Base-by-base conservation (phyloP, 495 filamentous ascomycete genomes). In the Astrocystis sublimbata region DNA sequence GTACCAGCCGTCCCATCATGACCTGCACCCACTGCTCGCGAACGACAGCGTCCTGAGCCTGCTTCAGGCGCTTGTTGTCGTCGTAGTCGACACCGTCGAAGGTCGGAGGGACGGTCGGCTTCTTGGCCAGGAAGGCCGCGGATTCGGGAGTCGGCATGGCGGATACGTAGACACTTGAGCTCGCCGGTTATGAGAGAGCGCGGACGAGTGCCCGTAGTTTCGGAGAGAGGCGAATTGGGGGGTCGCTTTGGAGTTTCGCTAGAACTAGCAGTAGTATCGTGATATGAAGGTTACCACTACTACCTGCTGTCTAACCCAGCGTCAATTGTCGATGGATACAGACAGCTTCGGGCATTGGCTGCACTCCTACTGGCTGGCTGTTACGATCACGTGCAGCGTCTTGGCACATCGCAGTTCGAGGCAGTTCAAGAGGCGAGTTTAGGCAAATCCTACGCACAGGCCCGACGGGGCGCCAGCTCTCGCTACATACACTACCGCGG, bases 71-170 rank as follows among this genome's bases (percentile, higher is more conserved):
- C 71, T 83, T 83, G 67, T 88, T 96, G 83, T 98, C 93, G 61
- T 96, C 87, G 83, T 89, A 98, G 82, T 98, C 92, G 75, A 98
- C 94, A 70, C 93, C 93, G 52, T 97, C 91, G 80, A 97, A 98
- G 65, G 91, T 93, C 17, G 94, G 91, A 36, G 93, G 85, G 51
- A 98, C 94, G 49, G 83, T 90, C 66, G 94, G 94, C 81, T 98
- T 98, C 76, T 91, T 91, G 68, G 92, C 91, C 72, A 94, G 86
- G 85, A 98, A 98, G 68, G 85, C 80, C 68, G 83, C 85, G 73
- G 94, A 98, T 77, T 98, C 93, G 72, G 96, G 91, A 46, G 92
- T 97, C 35, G 94, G 94, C 81, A 84, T 84, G n/a, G 47, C 73
- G 65, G n/a, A 46, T 46, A 24, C 9, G 52, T 28, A n/a, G 17